A percentile compares a stretch with the other conserved stretches of the same genome.
These are phyloP conservation scores for Globisporangium lucens DNA, from an alignment of 352 stramenopile genomes.

Conservation along the genomic window DNA sequence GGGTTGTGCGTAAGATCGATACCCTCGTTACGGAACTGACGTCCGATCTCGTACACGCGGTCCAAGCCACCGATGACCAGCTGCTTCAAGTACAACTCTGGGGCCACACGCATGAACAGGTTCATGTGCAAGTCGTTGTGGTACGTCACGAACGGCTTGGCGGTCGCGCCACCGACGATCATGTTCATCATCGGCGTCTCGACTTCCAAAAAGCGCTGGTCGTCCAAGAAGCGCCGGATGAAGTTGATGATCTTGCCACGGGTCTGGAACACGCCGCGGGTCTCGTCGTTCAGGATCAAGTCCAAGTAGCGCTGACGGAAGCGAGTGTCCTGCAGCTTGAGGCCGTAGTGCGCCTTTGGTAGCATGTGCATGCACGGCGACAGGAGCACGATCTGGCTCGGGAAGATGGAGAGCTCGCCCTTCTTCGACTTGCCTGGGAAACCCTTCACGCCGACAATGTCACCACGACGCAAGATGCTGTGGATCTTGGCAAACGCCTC, in stretches of 20 bases:
- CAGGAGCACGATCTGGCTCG: conserved; percentile 68
- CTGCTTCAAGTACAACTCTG: conserved; percentile 97
- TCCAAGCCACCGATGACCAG: conserved; percentile 98
- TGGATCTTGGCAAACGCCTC: conserved; percentile 83
- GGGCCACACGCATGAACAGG: conserved; percentile 96
- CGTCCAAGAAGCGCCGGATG: conserved; percentile 93
- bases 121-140: conserved; percentile 97
- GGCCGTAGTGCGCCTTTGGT: conserved; percentile 67
- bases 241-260: conserved; percentile 93
- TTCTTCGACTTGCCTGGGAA: conserved; percentile 97
- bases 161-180: conserved; percentile 93
- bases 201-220: conserved; percentile 96
- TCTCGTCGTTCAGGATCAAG: conserved; percentile 95
- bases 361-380: conserved; percentile 87
- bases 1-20: conserved; percentile 98
- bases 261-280: conserved; percentile 92
- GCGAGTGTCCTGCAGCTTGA: conserved; percentile 72
- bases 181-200: conserved; percentile 98
- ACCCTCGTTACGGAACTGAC: conserved; percentile 99
- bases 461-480: conserved; percentile 90
- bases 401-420: conserved; percentile 97
- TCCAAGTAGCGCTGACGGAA: conserved; percentile 96
- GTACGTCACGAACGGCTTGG: conserved; percentile 98
- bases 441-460: conserved; percentile 96
- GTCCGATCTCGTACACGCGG: conserved; percentile 97